Base-by-base conservation (phyloP, 1,139 yeast species). In the Saccharomyces hybrid region DNA sequence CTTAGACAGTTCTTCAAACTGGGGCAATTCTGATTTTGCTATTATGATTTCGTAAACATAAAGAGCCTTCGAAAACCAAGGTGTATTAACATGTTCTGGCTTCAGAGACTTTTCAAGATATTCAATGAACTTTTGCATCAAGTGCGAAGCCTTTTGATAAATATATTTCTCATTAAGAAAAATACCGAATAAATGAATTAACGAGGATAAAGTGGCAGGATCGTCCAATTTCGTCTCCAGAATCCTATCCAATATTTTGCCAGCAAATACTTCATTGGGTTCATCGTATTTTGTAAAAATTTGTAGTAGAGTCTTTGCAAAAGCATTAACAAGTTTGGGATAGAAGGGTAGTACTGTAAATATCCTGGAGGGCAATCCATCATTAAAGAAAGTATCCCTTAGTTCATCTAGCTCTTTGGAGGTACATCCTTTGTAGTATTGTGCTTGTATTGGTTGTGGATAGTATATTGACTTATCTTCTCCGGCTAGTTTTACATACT, bases 11-110 rank as follows among this genome's bases (percentile, higher is more conserved):
- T 57, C 52, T 31, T 68, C 71, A 26, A 68, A 56, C 7, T 58
- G 60, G 0, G 84, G 84, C 1, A 78, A 64, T 48, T 72, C 74
- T 6, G 78, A 73, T 51, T 73, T 76, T 1, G 81, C 72, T 49
- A 83, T 61, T 7, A 80, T 67, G 49, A 77, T 79, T 50, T 80
- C 84, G 51, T 79, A 73, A 2, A 81, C 75, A 12, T 73, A 68
- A 51, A 85, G 66, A 0, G 80, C 78, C 55, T 76, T 74, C 0
- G 80, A 75, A 61, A 80, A 79, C 81, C 84, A 84, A 2, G 73
- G 68, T 26, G 75, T 68, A 56, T 78, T 73, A 1, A 74, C 73
- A 51, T 68, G 63, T 32, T 72, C 71, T 0, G 76, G 70, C 2
- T 66, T 69, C 47, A 83, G 60, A 2, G 73, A 71, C 2, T 64